Conservation (phyloP, 345 rosid species). For the Leavenworthia alabamica region DNA sequence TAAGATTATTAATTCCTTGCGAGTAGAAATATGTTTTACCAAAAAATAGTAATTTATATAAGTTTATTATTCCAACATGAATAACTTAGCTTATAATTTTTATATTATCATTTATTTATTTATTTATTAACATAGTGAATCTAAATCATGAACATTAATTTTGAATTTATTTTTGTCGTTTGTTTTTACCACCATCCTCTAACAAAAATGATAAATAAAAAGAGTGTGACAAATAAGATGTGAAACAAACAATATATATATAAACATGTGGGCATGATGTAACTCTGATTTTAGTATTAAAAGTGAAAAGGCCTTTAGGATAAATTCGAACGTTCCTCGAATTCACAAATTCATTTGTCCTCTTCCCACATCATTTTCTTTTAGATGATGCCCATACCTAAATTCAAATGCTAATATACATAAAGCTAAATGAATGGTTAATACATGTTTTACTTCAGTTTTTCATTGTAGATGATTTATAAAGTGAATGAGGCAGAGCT, state of each 20-base stretch:
- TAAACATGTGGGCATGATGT: no score
- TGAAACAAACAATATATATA: neutral
- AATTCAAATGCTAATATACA: neutral
- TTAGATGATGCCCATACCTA: conserved; percentile 22
- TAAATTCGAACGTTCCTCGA: conserved; percentile 37
- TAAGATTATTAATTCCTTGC: no score
- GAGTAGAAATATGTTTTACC: no score
- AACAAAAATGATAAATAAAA: no score
- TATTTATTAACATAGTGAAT: no score
- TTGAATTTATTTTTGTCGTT: no score
- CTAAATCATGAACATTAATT: no score
- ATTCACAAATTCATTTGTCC: conserved; percentile 12
- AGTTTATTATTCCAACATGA: no score
- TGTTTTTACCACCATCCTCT: no score
- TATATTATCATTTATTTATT: no score
- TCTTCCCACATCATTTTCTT: conserved; percentile 20
- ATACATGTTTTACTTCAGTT: neutral
- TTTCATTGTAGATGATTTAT: neutral
- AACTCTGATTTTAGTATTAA: neutral
- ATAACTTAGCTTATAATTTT: no score
- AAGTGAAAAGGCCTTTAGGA: conserved; percentile 2
- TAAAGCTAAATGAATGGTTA: neutral
- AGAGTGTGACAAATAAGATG: neutral
- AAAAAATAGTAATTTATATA: no score
- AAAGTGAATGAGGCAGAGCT: neutral